Evolutionary conservation across 2,329 filamentous ascomycete genomes (phyloP), one percentile per base, ranked within the genome.

Genomic region (Pseudogymnoascus pannorum): DNA sequence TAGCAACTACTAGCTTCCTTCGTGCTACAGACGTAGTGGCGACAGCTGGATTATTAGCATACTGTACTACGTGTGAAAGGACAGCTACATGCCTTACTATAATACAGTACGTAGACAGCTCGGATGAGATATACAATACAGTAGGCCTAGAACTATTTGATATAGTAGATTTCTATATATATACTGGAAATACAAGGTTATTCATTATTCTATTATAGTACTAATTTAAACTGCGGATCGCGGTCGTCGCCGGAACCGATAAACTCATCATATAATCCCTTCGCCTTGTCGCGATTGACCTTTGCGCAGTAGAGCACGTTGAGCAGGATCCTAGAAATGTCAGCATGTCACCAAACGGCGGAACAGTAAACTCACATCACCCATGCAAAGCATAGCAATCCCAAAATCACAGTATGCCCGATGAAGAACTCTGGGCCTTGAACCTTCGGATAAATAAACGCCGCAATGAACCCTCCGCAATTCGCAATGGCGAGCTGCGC

Each of bases 401-500:
- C 78, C 24, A 88, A 67, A 26, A 88, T 77, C 9, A 87, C 78
- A 0, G 80, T 84, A 68, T 88, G 86, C 1, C 85, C 85, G 48
- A 78, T 76, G 64, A 83, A 80, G 62, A 83, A 88, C 59, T 79
- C 75, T 0, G 85, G 84, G 0, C 76, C 79, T 59, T 88, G 76
- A 0, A 67, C 70, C 14, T 48, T 48, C 2, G 42, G 42, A 48
- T 48, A 48, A 14, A 48, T 48, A 12, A 48, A 48, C 20, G 42
- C 83, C 0, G 85, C 82, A 2, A 88, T 84, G 66, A 88, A 87
- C 0, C 86, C 86, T 51, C 86, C 86, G 6, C 79, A 81, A 65
- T 89, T 89, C 0, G 86, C 86, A 65, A 88, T 82, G 1, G 82
- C 81, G 24, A 89, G 75, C 71, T 89, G 86, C 66, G 88, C 67